These are phyloP conservation scores for Kodamaea plutei DNA, from an alignment of 1,139 yeast species.

Conservation along the genomic window DNA sequence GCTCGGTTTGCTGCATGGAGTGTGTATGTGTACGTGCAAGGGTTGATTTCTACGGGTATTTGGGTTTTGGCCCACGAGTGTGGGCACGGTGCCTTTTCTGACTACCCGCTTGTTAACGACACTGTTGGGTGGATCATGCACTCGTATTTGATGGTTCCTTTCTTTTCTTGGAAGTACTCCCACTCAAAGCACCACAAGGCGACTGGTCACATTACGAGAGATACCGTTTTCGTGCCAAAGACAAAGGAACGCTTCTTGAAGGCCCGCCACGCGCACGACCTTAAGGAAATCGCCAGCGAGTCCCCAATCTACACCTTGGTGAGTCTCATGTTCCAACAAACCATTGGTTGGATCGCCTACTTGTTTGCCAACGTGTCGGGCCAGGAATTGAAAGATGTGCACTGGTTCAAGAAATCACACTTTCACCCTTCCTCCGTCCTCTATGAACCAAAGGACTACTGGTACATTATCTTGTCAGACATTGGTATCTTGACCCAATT, in stretches of 20 bases:
- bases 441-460: constrained; percentile 65
- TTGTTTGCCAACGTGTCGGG: constrained; percentile 74
- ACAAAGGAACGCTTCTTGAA: constrained; percentile 53
- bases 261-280: constrained; percentile 32
- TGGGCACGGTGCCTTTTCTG: constrained; percentile 84
- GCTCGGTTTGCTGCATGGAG: constrained; percentile 38
- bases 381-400: constrained; percentile 54
- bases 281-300: constrained; percentile 65
- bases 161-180: constrained; percentile 80
- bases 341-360: constrained; percentile 71
- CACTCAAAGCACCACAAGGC: constrained; percentile 88
- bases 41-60: constrained; percentile 71
- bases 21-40: constrained; percentile 43
- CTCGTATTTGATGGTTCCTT: constrained; percentile 75
- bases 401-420: constrained; percentile 52
- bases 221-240: constrained; percentile 78
- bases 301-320: constrained; percentile 63
- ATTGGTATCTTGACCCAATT: constrained; percentile 60
- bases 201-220: constrained; percentile 76
- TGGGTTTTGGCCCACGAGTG: constrained; percentile 92
- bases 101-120: constrained; percentile 66
- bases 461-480: constrained; percentile 69
- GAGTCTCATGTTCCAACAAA: constrained; percentile 61
- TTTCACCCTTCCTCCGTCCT: constrained; percentile 71
- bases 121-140: constrained; percentile 79